These are phyloP conservation scores for Haplographium delicatum DNA, from an alignment of 495 filamentous ascomycete genomes.

Conservation along the genomic window DNA sequence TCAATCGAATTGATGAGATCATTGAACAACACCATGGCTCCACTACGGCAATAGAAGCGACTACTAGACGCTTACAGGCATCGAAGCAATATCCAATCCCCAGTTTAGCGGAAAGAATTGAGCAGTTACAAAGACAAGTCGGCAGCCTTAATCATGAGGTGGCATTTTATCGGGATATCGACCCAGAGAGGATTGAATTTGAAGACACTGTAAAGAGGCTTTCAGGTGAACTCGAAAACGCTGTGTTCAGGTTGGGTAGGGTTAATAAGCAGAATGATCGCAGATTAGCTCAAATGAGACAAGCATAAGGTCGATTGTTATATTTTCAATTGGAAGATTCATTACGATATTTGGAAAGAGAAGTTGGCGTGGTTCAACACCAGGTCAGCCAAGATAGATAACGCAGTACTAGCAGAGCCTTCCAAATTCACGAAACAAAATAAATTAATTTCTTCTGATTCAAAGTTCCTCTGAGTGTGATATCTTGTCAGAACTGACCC, in stretches of 20 bases:
- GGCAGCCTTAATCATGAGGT: slow-evolving; percentile 11
- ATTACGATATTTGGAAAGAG: too few relatives aligned
- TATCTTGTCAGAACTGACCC: too few relatives aligned
- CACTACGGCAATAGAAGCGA: slow-evolving; percentile 12
- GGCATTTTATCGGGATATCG: slow-evolving; percentile 8
- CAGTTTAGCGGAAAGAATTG: slow-evolving; percentile 10
- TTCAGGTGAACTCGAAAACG: background rate
- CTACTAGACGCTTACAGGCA: slow-evolving; percentile 8
- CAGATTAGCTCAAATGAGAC: slow-evolving; percentile 6
- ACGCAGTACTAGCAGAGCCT: too few relatives aligned
- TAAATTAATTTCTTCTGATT: too few relatives aligned
- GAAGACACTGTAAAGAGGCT: background rate
- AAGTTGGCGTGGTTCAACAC: too few relatives aligned
- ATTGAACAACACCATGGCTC: slow-evolving; percentile 8
- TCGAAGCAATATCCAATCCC: slow-evolving; percentile 12
- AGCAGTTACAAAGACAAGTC: slow-evolving; percentile 6
- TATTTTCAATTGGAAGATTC: too few relatives aligned
- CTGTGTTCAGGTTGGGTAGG: slow-evolving; percentile 6
- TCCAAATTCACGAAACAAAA: too few relatives aligned
- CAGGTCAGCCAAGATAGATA: too few relatives aligned
- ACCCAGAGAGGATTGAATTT: slow-evolving; percentile 4
- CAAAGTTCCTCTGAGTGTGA: too few relatives aligned
- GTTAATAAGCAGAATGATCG: background rate
- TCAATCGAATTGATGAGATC: slow-evolving; percentile 10
- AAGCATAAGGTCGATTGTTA: too few relatives aligned